These are phyloP conservation scores for Rosa multiflora DNA, from an alignment of 306 rosid species.

Conservation along the genomic window DNA sequence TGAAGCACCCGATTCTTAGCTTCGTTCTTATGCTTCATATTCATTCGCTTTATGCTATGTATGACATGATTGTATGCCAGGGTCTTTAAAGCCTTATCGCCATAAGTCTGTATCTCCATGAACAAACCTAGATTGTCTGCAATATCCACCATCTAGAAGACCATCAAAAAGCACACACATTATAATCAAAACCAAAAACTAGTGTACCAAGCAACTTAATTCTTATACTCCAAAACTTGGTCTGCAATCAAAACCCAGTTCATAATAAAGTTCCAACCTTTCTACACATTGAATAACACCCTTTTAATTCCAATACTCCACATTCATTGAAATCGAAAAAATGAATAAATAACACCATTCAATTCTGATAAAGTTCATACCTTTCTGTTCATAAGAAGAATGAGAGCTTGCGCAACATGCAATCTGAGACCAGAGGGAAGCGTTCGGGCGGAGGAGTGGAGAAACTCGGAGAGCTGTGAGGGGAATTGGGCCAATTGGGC, in stretches of 20 bases:
- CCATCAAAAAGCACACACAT: neutral
- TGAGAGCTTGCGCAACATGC: conserved; percentile 56
- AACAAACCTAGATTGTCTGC: conserved; percentile 64
- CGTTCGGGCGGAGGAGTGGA: conserved; percentile 47
- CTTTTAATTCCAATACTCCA: neutral
- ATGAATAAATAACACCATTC: neutral
- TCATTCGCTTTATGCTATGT: conserved; percentile 74
- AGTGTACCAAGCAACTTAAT: neutral
- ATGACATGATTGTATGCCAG: conserved; percentile 65
- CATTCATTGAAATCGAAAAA: neutral
- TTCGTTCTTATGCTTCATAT: conserved; percentile 72
- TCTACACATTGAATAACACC: neutral
- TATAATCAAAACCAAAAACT: neutral
- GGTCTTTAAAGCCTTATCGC: conserved; percentile 50
- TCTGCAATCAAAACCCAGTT: conserved; percentile 11
- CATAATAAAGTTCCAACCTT: neutral
- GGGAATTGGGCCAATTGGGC: conserved; percentile 64
- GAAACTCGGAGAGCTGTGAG: conserved; percentile 51
- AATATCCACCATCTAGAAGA: conserved; percentile 51
- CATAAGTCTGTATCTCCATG: conserved; percentile 79
- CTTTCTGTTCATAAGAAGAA: conserved; percentile 61
- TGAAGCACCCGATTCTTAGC: conserved; percentile 77
- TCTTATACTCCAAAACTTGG: conserved; percentile 1
- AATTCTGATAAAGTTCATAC: conserved; percentile 19
- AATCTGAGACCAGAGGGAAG: conserved; percentile 62